Conservation (phyloP, 192 early-diverging fungal genomes). For the Coemansia sp. region DNA sequence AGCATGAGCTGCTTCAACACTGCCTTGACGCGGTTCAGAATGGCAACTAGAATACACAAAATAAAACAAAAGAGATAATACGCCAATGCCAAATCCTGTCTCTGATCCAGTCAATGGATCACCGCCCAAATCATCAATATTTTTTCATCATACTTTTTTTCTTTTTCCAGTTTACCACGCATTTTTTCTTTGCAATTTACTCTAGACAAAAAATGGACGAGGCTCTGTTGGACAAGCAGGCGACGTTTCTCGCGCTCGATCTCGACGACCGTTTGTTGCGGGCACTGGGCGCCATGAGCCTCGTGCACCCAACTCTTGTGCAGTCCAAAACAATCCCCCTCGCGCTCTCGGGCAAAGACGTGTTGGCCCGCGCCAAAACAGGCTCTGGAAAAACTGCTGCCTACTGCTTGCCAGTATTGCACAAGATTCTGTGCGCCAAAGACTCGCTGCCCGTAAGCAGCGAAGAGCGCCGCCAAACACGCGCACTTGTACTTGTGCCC, state of each 20-base stretch:
- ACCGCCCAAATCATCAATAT: neutral
- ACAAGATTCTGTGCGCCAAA: constrained; percentile 82
- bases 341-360: constrained; percentile 88
- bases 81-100: too few species aligned
- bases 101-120: neutral
- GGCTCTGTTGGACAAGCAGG: constrained; percentile 53
- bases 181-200: neutral
- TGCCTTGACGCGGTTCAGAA: neutral
- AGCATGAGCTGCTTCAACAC: constrained; percentile 8
- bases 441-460: constrained; percentile 50
- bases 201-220: constrained; percentile 33
- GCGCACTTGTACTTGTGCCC: constrained; percentile 85
- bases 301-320: constrained; percentile 82
- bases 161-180: neutral
- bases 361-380: constrained; percentile 88
- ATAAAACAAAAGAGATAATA: too few species aligned
- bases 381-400: constrained; percentile 98
- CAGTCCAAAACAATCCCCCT: constrained; percentile 89
- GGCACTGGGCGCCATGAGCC: constrained; percentile 81
- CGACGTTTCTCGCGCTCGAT: constrained; percentile 65
- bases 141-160: neutral
- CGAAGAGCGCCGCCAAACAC: constrained; percentile 26
- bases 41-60: neutral
- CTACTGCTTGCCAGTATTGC: constrained; percentile 86
- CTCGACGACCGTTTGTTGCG: constrained; percentile 87